Evolutionary conservation across 345 rosid genomes (phyloP).

Genomic region (Eucalyptus sp.): DNA sequence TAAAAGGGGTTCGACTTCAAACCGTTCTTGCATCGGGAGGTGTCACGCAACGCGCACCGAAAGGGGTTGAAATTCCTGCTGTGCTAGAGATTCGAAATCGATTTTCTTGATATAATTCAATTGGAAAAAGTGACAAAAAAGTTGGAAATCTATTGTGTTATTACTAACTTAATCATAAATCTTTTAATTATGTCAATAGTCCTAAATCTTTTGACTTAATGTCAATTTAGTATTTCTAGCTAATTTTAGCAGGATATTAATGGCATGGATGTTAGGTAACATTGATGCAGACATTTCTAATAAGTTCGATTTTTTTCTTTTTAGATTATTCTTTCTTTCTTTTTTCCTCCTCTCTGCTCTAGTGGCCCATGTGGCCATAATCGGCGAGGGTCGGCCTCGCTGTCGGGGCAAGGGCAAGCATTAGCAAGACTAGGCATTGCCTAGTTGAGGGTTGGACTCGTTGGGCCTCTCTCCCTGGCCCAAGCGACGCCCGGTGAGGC

Average conservation of each 20-base stretch:
- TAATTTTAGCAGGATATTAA: too few species aligned
- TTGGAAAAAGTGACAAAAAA: fast-evolving
- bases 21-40: not conserved
- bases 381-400: fast-evolving
- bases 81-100: not conserved
- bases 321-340: too few species aligned
- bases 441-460: too few species aligned
- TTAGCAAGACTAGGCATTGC: too few species aligned
- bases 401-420: too few species aligned
- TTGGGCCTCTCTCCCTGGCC: too few species aligned
- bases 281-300: fast-evolving
- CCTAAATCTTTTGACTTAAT: fast-evolving
- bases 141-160: fast-evolving
- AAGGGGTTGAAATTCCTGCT: not conserved
- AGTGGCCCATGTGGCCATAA: too few species aligned
- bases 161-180: fast-evolving
- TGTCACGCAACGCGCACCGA: fast-evolving
- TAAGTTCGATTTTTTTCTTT: too few species aligned
- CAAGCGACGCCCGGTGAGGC: fast-evolving
- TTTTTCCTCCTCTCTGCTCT: too few species aligned
- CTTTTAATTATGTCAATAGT: too few species aligned
- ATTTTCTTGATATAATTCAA: not conserved
- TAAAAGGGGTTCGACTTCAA: not conserved
- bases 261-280: fast-evolving
- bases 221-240: fast-evolving